These are phyloP conservation scores for Cucurbita pepo DNA, from an alignment of 306 rosid genomes.

Conservation along the genomic window DNA sequence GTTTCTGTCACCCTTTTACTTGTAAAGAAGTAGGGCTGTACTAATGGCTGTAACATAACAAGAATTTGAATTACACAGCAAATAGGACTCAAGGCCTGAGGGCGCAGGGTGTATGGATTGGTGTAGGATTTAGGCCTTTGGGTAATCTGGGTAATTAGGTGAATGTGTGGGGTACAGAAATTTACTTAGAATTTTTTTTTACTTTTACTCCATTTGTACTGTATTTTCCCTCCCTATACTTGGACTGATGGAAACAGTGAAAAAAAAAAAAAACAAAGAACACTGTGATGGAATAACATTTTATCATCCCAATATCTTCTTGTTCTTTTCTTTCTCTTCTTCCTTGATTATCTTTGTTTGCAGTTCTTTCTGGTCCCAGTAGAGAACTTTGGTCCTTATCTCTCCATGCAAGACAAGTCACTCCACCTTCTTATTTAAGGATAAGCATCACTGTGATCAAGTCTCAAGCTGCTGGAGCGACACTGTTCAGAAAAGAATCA, in stretches of 20 bases:
- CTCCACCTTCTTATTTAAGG: slow-evolving; percentile 12
- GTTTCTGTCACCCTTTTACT: slow-evolving; percentile 76
- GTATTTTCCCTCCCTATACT: slow-evolving; percentile 65
- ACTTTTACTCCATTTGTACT: slow-evolving; percentile 23
- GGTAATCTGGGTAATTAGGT: slow-evolving; percentile 17
- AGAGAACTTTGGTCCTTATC: background rate
- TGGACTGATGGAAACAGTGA: slow-evolving; percentile 66
- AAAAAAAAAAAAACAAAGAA: slow-evolving; percentile 15
- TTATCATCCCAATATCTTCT: slow-evolving; percentile 18
- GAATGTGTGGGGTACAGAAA: slow-evolving; percentile 62
- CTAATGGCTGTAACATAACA: slow-evolving; percentile 15
- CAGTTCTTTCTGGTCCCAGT: background rate
- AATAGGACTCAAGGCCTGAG: slow-evolving; percentile 42
- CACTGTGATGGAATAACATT: slow-evolving; percentile 45
- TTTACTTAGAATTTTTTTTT: slow-evolving; percentile 25
- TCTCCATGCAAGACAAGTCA: slow-evolving; percentile 13
- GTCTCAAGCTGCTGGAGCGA: background rate
- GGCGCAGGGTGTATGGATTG: slow-evolving; percentile 22
- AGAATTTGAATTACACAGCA: slow-evolving; percentile 25
- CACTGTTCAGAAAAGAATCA: background rate
- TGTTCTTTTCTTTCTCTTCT: slow-evolving; percentile 10
- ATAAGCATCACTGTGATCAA: background rate
- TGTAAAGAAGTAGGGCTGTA: slow-evolving; percentile 75
- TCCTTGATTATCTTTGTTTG: slow-evolving; percentile 12
- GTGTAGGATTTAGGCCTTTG: slow-evolving; percentile 34